Conservation (phyloP, 1,284 basidiomycete species). For the Pseudozyma hubeiensis region DNA sequence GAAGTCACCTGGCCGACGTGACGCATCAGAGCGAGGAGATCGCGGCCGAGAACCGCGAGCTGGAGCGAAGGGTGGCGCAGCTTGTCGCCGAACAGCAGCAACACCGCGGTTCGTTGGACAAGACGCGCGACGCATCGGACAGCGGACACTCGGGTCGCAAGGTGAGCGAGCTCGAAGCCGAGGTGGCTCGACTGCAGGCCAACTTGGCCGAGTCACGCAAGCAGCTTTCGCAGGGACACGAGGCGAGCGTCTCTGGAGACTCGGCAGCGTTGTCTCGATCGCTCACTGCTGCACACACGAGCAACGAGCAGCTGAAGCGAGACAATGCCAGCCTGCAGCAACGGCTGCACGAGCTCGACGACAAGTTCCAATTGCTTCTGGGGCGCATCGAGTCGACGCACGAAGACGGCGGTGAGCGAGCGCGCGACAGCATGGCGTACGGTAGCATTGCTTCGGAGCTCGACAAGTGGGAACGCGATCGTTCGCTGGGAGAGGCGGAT, state of each 20-base stretch:
- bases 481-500: slow-evolving; percentile 25
- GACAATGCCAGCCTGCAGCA: slow-evolving; percentile 56
- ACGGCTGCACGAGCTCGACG: slow-evolving; percentile 56
- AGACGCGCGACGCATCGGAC: slow-evolving; percentile 30
- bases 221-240: slow-evolving; percentile 28
- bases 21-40: slow-evolving; percentile 61
- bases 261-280: slow-evolving; percentile 20
- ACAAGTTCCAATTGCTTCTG: slow-evolving; percentile 59
- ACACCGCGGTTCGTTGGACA: slow-evolving; percentile 44
- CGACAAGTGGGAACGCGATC: slow-evolving; percentile 61
- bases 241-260: slow-evolving; percentile 13
- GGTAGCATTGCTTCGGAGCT: slow-evolving; percentile 61
- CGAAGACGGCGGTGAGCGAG: slow-evolving; percentile 39
- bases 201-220: slow-evolving; percentile 42
- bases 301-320: slow-evolving; percentile 55
- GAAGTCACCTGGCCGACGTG: slow-evolving; percentile 54
- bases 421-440: slow-evolving; percentile 47
- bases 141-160: slow-evolving; percentile 31
- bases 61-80: slow-evolving; percentile 53
- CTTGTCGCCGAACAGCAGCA: slow-evolving; percentile 57
- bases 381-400: slow-evolving; percentile 54
- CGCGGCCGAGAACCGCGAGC: slow-evolving; percentile 60
- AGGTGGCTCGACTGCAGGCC: slow-evolving; percentile 45
- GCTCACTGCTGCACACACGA: slow-evolving; percentile 36
- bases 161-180: slow-evolving; percentile 50